Percentiles rank a stretch among this genome's conserved stretches.
Evolutionary conservation across 192 early-diverging fungal genomes (phyloP).

Genomic region (Umbelopsis ramanniana): DNA sequence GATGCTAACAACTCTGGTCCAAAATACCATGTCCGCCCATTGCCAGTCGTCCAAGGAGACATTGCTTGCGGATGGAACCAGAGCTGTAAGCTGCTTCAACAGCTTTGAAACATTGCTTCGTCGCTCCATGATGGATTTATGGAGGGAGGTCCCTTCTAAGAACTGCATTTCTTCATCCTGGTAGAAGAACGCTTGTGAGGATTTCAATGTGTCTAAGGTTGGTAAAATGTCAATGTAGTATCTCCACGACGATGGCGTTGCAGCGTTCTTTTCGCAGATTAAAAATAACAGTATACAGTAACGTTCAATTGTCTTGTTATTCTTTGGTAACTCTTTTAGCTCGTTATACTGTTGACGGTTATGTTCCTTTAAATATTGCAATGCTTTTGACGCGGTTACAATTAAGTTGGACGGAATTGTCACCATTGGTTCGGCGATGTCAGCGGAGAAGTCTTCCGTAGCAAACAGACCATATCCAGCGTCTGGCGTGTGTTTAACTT

Average conservation of each 20-base stretch:
- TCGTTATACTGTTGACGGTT: not conserved
- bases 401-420: not conserved
- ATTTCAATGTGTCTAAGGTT: constrained; percentile 35
- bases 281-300: constrained; percentile 48
- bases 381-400: not conserved
- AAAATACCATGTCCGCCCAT: constrained; percentile 74
- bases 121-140: constrained; percentile 56
- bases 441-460: not conserved
- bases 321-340: not conserved
- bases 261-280: constrained; percentile 36
- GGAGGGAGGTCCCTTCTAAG: constrained; percentile 59
- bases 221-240: constrained; percentile 67
- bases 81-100: constrained; percentile 35
- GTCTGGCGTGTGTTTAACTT: constrained; percentile 10
- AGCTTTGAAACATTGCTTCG: constrained; percentile 50
- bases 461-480: constrained; percentile 33
- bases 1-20: constrained; percentile 69
- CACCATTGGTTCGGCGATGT: not conserved
- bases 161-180: constrained; percentile 32
- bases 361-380: not conserved
- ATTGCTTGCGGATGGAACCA: constrained; percentile 33
- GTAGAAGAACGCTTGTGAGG: constrained; percentile 47
- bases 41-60: constrained; percentile 54
- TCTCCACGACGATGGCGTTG: constrained; percentile 38
- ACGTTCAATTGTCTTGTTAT: constrained; percentile 29